Evolutionary conservation across 345 rosid species (phyloP).

Genomic region (Lepidium sativum): DNA sequence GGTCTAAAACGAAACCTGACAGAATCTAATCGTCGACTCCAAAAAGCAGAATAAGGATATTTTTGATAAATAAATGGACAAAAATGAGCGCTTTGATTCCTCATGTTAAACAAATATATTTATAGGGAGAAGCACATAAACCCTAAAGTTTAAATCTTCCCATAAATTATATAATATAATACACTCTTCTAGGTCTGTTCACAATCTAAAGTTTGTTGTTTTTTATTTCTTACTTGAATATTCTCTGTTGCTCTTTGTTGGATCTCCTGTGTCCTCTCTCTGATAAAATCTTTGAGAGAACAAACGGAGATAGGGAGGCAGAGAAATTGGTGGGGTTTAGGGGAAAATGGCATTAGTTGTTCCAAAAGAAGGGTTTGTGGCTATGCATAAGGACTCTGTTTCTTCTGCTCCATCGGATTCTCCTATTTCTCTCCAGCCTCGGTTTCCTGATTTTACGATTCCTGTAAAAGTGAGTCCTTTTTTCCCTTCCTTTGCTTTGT

Average conservation of each 20-base stretch:
- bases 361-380: slow-evolving; percentile 56
- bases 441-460: slow-evolving; percentile 47
- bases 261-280: slow-evolving; percentile 15
- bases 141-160: slow-evolving; percentile 28
- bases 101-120: not conserved
- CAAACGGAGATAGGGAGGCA: slow-evolving; percentile 3
- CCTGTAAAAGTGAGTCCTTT: slow-evolving; percentile 38
- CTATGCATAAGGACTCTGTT: slow-evolving; percentile 38
- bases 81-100: slow-evolving; percentile 21
- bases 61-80: slow-evolving; percentile 15
- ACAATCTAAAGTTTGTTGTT: slow-evolving; percentile 1
- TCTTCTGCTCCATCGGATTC: slow-evolving; percentile 28
- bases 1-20: not conserved
- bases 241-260: slow-evolving; percentile 15
- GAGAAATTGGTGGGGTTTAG: slow-evolving; percentile 29
- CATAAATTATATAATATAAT: too few species aligned
- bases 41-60: not conserved
- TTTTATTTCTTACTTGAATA: slow-evolving; percentile 1
- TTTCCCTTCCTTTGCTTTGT: not conserved
- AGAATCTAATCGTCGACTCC: not conserved
- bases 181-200: not conserved
- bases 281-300: slow-evolving; percentile 8
- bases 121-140: slow-evolving; percentile 11
- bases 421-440: slow-evolving; percentile 49
- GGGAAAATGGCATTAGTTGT: slow-evolving; percentile 50